Evolutionary conservation across 495 filamentous ascomycete species (phyloP), one percentile per base, ranked within the genome.

Genomic region (Umbilicaria muhlenbergii): DNA sequence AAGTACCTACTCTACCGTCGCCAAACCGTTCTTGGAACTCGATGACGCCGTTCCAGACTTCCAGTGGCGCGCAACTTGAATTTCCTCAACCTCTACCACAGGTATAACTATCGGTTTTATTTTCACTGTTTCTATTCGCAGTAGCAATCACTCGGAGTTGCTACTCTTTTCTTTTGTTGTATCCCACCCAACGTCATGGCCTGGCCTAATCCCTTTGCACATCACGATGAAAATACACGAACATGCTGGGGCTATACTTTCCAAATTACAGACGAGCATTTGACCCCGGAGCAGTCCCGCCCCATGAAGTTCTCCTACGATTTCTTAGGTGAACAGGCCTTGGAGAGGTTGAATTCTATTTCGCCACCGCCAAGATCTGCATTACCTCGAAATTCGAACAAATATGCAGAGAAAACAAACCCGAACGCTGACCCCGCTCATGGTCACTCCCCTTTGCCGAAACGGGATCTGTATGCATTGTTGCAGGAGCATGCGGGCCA

Each of bases 211-310:
- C 51, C 34, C 13, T 51, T 51, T 17, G 32, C 32, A 5, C 43
- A 34, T 18, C 32, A 34, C 14, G 41, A 51, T 28, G 44, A 35
- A 16, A 44, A 45, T 21, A 56, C 46, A 33, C 47, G 51, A 32
- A 69, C 61, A 36, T 64, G 58, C 44, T 89, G 78, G 77, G 82
- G 73, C 5, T 70, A 83, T 50, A 69, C 68, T 5, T 88, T 89
- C 54, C 67, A 77, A 39, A 80, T 80, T 69, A 82, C 82, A 0
- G 57, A 69, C 2, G 57, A 75, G 1, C 85, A 93, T 55, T 58
- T 71, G 13, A 78, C 73, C 10, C 44, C 60, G n/a, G 68, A 79
- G 43, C 58, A 85, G 52, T 52, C 77, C n/a, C 51, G 66, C n/a
- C 68, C 71, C 1, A 52, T 80, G 53, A 78, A 72, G 36, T 63